Evolutionary conservation across 2,329 filamentous ascomycete species (phyloP), one percentile per base, ranked within the genome.

Genomic region (Ophiostoma montium): DNA sequence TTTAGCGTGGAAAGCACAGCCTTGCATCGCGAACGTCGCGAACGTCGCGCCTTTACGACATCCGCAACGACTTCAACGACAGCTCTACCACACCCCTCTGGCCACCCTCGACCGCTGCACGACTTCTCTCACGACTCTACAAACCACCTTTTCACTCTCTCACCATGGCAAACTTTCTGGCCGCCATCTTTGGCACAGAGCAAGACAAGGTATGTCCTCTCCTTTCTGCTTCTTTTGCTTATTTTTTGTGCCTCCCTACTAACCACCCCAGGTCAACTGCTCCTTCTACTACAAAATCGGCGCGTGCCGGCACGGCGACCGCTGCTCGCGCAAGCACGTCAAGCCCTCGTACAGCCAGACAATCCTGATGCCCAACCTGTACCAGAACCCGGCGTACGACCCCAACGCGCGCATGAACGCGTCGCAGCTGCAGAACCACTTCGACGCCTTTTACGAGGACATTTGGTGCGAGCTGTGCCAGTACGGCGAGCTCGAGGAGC

Each of bases 241-340:
- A 35, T 16, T 18, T 33, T 8, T 13, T 27, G 19, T 7, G 31
- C 30, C 18, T 16, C 3, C 11, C 35, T 36, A 21, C 45, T 50
- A 39, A 47, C 44, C 6, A 18, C 12, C 13, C 27, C 60, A 61
- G 59, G 89, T 95, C 73, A 95, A 96, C 78, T 95, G 92, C 78
- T 92, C 85, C 51, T 98, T 98, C 79, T 98, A 98, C 80, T 89
- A 95, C 84, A 98, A 98, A 74, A 98, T 98, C 67, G 92, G 92
- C 65, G 92, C 92, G 49, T 98, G 92, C 74, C 84, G 92, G 55
- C 92, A 98, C 75, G 92, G 92, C 64, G 92, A 98, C 70, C 86
- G 92, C 62, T 98, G 92, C 76, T 94, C 86, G 54, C 83, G 92
- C 60, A 98, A 98, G 69, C 92, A 98, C 69, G 92, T 98, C 73